These are phyloP conservation scores for Nepenthes gracilis DNA, from an alignment of 148 eudicot genomes.

Conservation along the genomic window DNA sequence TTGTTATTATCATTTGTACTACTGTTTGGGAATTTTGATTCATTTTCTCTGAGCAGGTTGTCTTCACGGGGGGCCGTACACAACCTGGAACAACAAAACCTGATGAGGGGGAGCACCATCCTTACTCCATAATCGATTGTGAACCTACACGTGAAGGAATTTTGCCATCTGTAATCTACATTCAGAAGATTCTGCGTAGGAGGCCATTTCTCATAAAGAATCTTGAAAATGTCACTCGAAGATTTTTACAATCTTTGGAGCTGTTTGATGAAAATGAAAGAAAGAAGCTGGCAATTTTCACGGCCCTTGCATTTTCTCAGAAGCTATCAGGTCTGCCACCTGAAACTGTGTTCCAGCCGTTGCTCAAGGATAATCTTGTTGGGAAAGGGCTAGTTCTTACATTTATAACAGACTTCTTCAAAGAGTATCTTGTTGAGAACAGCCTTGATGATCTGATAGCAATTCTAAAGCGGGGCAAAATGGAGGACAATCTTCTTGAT, in stretches of 20 bases:
- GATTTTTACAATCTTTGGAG: slow-evolving; percentile 90
- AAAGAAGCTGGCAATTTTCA: slow-evolving; percentile 90
- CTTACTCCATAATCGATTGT: slow-evolving; percentile 78
- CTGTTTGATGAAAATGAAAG: slow-evolving; percentile 90
- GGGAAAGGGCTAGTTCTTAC: slow-evolving; percentile 88
- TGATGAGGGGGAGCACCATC: slow-evolving; percentile 97
- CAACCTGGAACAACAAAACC: slow-evolving; percentile 96
- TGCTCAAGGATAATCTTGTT: slow-evolving; percentile 93
- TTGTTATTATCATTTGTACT: no score
- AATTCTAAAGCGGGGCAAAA: slow-evolving; percentile 82
- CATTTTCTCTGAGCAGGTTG: slow-evolving; percentile 39
- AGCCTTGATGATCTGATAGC: slow-evolving; percentile 90
- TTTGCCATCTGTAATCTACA: slow-evolving; percentile 80
- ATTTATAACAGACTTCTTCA: slow-evolving; percentile 90
- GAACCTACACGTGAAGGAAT: slow-evolving; percentile 85
- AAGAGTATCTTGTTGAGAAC: slow-evolving; percentile 86
- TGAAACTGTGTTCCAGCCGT: slow-evolving; percentile 93
- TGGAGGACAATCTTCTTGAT: slow-evolving; percentile 77
- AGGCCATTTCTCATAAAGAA: slow-evolving; percentile 89
- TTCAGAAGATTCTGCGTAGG: slow-evolving; percentile 82
- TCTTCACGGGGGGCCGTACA: slow-evolving; percentile 90
- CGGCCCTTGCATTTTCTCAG: slow-evolving; percentile 98
- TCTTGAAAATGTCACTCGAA: slow-evolving; percentile 97
- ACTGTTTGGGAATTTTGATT: background rate
- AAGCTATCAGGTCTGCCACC: slow-evolving; percentile 96